Conservation (phyloP, 2,329 filamentous ascomycete species). For the Dothidotthia symphoricarpi region DNA sequence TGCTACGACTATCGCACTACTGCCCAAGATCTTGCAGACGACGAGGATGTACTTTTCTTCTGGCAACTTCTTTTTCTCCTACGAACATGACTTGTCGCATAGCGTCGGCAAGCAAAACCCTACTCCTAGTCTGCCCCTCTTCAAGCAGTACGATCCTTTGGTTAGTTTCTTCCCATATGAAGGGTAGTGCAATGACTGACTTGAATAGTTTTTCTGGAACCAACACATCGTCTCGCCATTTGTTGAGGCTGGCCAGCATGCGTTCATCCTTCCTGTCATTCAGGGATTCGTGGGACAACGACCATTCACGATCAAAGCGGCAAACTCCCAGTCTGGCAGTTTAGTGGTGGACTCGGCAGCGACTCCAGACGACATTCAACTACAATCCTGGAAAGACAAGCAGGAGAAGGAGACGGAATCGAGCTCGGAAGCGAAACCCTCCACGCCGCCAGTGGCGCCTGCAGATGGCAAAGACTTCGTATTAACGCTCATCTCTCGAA, state of each 20-base stretch:
- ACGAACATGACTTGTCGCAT: constrained; percentile 87
- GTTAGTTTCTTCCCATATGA: constrained; percentile 39
- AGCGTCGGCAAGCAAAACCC: constrained; percentile 49
- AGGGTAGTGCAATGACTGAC: constrained; percentile 2
- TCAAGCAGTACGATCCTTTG: constrained; percentile 69
- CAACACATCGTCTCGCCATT: constrained; percentile 71
- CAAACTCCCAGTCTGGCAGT: constrained; percentile 38
- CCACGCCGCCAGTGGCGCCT: constrained; percentile 31
- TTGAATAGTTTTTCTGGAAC: constrained; percentile 81
- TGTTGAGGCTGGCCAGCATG: constrained; percentile 67
- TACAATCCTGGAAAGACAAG: constrained; percentile 35
- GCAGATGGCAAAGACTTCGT: constrained; percentile 57
- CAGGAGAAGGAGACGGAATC: constrained; percentile 26
- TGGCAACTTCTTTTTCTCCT: constrained; percentile 89
- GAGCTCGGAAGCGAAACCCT: constrained; percentile 10
- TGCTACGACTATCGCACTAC: constrained; percentile 47
- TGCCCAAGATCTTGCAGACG: constrained; percentile 82
- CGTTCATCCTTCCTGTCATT: constrained; percentile 75
- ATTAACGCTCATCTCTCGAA: constrained; percentile 87
- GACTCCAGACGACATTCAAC: constrained; percentile 36
- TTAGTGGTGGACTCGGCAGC: constrained; percentile 35
- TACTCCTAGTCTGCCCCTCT: constrained; percentile 59
- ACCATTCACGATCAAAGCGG: constrained; percentile 67
- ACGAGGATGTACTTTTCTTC: constrained; percentile 80
- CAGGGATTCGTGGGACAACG: constrained; percentile 93